Conservation (phyloP, 2,329 filamentous ascomycete genomes). For the Ophiostoma ulmi region DNA sequence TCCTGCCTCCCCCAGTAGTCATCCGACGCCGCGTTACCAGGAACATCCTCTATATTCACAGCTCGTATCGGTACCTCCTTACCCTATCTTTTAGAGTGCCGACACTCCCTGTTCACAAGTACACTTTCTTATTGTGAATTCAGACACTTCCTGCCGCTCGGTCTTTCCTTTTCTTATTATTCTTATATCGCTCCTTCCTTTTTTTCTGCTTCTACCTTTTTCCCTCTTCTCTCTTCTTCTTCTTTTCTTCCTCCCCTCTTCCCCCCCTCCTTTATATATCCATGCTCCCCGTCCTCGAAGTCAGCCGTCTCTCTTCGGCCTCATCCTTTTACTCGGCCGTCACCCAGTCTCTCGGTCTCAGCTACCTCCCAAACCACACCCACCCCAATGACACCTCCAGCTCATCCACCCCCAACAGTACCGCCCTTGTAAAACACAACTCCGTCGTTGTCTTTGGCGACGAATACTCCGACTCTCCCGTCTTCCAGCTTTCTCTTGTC, state of each 20-base stretch:
- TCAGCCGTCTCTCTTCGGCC: conserved; percentile 72
- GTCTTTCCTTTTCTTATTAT: background rate
- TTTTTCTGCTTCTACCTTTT: background rate
- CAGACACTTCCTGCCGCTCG: background rate
- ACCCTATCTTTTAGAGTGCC: background rate
- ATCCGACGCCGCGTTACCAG: background rate
- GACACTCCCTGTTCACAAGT: background rate
- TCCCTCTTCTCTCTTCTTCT: background rate
- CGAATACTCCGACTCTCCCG: conserved; percentile 34
- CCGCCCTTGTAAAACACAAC: conserved; percentile 23
- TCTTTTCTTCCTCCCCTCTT: background rate
- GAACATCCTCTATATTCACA: conserved; percentile 3
- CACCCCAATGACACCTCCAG: conserved; percentile 24
- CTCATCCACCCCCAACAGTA: conserved; percentile 15
- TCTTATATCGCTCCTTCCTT: background rate
- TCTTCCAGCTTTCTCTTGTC: conserved; percentile 45
- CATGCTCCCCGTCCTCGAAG: conserved; percentile 52
- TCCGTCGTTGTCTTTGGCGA: conserved; percentile 43
- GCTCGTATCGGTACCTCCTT: background rate
- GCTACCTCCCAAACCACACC: conserved; percentile 49
- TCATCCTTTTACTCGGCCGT: conserved; percentile 79
- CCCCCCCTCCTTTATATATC: conserved; percentile 10
- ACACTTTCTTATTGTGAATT: background rate
- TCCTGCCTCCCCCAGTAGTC: background rate
- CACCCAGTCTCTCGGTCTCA: conserved; percentile 71